Base-by-base conservation (phyloP, 1,284 basidiomycete genomes). In the Ustilago curta region DNA sequence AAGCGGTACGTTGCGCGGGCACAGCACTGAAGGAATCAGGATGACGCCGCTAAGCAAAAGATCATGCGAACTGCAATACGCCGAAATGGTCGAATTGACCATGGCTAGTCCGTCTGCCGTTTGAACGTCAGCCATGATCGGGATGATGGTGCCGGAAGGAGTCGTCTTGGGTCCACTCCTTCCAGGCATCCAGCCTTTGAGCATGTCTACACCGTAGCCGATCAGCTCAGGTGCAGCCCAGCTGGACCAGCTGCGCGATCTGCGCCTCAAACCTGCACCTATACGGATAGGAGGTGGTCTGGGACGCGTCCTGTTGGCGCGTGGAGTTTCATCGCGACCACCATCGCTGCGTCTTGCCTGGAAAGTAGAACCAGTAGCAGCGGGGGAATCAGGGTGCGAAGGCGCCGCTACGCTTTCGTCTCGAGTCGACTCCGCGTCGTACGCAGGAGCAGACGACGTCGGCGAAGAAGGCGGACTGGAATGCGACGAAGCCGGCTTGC, bases 171-270 rank as follows among this genome's bases (percentile, higher is more conserved):
- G 64, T 1, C 52, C 59, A 14, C 37, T 55, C 8, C 59, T 54
- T 12, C 77, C 77, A 2, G 77, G 67, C 55, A 62, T 59, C 64
- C 74, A 75, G n/a, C 77, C 77, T 61, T 79, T 79, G 39, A 79
- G 63, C 73, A 78, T 73, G 53, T 79, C 77, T 29, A 66, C 60
- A 25, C 73, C 76, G 27, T 70, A 72, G 0, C 77, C 77, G 31
- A 78, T 71, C 16, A 79, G 59, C 37, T 70, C 77, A 1, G 77
- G 68, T 2, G 72, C 57, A 3, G 66, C 58, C 77, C 77, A 78
- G n/a, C 45, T 61, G 16, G 73, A 76, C 74, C 74, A 72, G 61
- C 77, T 77, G 23, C 55, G 48, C 8, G 70, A 73, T 5, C 70
- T 35, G 12, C 59, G 51, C 39, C 69, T 45, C 3, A 49, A 25